These are phyloP conservation scores for Alternaria gaisen DNA, from an alignment of 2,329 filamentous ascomycete species.

Conservation along the genomic window DNA sequence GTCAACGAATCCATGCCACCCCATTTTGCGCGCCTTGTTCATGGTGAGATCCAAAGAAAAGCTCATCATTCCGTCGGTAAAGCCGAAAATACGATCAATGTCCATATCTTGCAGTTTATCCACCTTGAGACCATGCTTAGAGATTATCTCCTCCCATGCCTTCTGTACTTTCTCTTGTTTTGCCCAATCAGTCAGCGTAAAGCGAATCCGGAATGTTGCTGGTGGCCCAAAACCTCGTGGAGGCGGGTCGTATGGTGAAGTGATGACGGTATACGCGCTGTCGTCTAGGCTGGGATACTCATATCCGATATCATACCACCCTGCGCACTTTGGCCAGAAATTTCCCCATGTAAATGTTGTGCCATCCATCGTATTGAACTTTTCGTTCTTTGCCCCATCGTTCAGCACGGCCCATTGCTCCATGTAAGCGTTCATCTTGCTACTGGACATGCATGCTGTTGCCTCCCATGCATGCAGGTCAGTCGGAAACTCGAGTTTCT, in stretches of 20 bases:
- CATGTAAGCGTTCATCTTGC: constrained; percentile 60
- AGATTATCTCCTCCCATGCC: constrained; percentile 58
- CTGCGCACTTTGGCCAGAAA: constrained; percentile 59
- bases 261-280: constrained; percentile 19
- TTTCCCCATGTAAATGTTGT: constrained; percentile 58
- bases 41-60: constrained; percentile 46
- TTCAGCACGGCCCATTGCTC: constrained; percentile 62
- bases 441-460: constrained; percentile 54
- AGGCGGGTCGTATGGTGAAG: constrained; percentile 39
- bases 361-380: constrained; percentile 61
- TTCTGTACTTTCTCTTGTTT: constrained; percentile 53
- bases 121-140: constrained; percentile 52
- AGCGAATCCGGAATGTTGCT: constrained; percentile 50
- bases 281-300: constrained; percentile 37
- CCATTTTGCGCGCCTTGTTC: constrained; percentile 58
- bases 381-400: constrained; percentile 54
- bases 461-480: constrained; percentile 57
- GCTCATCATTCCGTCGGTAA: constrained; percentile 55
- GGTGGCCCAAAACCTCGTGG: constrained; percentile 56
- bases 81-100: constrained; percentile 57
- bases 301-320: constrained; percentile 56
- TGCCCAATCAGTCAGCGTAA: constrained; percentile 59
- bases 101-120: constrained; percentile 54
- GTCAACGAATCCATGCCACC: constrained; percentile 59
- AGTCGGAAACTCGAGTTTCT: constrained; percentile 56